Base-by-base conservation (phyloP, 768 basidiomycete species). In the Trametes elegans region DNA sequence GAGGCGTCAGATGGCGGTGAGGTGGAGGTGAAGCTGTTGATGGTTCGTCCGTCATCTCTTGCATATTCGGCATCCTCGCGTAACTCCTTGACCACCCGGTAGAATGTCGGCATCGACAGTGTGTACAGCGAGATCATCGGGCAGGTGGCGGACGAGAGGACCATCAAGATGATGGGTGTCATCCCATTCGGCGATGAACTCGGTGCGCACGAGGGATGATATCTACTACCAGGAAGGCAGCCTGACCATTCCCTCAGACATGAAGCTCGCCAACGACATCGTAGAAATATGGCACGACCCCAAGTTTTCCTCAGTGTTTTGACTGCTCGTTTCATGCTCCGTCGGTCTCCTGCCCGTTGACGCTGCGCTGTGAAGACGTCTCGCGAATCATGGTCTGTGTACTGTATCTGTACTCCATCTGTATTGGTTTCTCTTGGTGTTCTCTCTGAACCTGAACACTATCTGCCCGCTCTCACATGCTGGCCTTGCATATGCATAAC, bases 1-100 rank as follows among this genome's bases (percentile, higher is more conserved):
- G 76, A 84, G 56, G 80, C 88, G 0, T 76, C 77, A 39, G 90
- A 92, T 62, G 85, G 83, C 1, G 84, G 81, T 0, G 73, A 90
- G 64, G 81, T 87, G 7, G 71, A 69, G 21, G 69, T 87, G 18
- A 63, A 64, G 13, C 62, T 81, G n/a, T 57, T 60, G 3, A 58
- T 67, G 53, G 84, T 83, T n/a, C 2, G 29, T 21, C 3, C 5
- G 5, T 14, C 13, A 39, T 36, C 1, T 18, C 9, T 9, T 10
- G 29, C 32, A 10, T 10, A 7, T 1, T 11, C 26, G 27, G 11
- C 3, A 5, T 27, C 21, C 7, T 24, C 23, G 6, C 29, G n/a
- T 18, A 21, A 32, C 3, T 24, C 2, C 7, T 3, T n/a, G 3
- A n/a, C 5, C 10, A 5, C 28, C n/a, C n/a, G n/a, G 7, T 29